Percentiles rank a stretch among this genome's conserved stretches.
Conservation (phyloP, 345 rosid species). For the Euphorbia lathyris region DNA sequence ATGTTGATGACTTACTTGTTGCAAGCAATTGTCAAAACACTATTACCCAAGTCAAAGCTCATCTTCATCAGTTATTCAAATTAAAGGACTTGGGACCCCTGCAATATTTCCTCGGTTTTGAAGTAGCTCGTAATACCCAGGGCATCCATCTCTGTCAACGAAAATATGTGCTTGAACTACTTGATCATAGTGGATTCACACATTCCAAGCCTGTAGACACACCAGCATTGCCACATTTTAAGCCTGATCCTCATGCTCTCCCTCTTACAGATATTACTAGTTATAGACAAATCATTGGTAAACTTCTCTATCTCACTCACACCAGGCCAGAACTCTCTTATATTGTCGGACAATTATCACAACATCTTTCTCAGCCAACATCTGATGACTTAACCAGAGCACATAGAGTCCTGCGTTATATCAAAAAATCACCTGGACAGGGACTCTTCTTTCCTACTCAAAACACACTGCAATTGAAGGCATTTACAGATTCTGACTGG, state of each 20-base stretch:
- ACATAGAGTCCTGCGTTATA: neutral
- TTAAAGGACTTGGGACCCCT: too few species aligned
- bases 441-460: neutral
- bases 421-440: neutral
- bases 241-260: too few species aligned
- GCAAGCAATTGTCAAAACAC: too few species aligned
- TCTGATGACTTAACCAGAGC: neutral
- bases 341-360: too few species aligned
- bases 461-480: neutral
- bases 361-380: neutral
- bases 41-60: too few species aligned
- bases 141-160: too few species aligned
- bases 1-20: too few species aligned
- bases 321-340: neutral
- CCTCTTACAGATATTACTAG: neutral
- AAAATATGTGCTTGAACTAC: too few species aligned
- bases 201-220: neutral
- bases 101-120: too few species aligned
- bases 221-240: neutral
- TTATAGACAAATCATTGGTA: neutral
- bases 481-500: neutral
- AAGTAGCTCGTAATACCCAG: too few species aligned
- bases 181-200: neutral
- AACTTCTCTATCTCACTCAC: neutral
- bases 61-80: too few species aligned